Percentiles rank a stretch among this genome's conserved stretches.
Evolutionary conservation across 2,329 filamentous ascomycete genomes (phyloP).

Genomic region (Colletotrichum theobromicola): DNA sequence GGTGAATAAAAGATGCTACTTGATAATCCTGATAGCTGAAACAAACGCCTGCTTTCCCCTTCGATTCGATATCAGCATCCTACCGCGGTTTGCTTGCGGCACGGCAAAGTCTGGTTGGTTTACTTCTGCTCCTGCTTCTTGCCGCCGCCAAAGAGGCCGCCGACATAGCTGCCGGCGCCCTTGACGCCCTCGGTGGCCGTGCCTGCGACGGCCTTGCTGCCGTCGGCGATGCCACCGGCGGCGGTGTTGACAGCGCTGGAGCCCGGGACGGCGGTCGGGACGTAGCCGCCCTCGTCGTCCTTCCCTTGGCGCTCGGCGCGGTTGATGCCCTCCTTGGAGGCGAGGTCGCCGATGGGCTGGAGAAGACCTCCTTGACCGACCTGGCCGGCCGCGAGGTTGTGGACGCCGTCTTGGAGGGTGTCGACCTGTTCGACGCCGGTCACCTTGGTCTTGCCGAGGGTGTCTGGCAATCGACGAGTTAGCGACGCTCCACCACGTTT

Average conservation of each 20-base stretch:
- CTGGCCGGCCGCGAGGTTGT: constrained; percentile 67
- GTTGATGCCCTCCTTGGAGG: constrained; percentile 70
- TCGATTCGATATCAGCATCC: too few relatives aligned
- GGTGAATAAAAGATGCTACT: not conserved
- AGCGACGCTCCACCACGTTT: not conserved
- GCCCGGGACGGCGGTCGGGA: constrained; percentile 35
- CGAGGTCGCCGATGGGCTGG: constrained; percentile 66
- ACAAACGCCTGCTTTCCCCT: not conserved
- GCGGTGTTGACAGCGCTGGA: constrained; percentile 30
- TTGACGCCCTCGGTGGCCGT: constrained; percentile 31
- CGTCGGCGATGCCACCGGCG: constrained; percentile 31
- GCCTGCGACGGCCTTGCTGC: constrained; percentile 33
- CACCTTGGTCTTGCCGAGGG: constrained; percentile 72
- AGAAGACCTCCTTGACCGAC: constrained; percentile 72
- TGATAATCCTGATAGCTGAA: not conserved
- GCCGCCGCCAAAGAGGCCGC: constrained; percentile 37
- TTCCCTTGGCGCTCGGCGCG: constrained; percentile 68
- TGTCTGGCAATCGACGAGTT: constrained; percentile 48
- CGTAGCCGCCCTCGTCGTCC: constrained; percentile 61
- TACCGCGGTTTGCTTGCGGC: not conserved
- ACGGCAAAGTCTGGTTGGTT: not conserved
- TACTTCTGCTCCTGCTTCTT: constrained; percentile 30
- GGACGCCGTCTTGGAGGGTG: constrained; percentile 69
- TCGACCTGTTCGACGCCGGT: constrained; percentile 72
- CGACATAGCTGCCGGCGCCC: constrained; percentile 33